These are phyloP conservation scores for Nemania sp. DNA, from an alignment of 2,329 filamentous ascomycete species.

Conservation along the genomic window DNA sequence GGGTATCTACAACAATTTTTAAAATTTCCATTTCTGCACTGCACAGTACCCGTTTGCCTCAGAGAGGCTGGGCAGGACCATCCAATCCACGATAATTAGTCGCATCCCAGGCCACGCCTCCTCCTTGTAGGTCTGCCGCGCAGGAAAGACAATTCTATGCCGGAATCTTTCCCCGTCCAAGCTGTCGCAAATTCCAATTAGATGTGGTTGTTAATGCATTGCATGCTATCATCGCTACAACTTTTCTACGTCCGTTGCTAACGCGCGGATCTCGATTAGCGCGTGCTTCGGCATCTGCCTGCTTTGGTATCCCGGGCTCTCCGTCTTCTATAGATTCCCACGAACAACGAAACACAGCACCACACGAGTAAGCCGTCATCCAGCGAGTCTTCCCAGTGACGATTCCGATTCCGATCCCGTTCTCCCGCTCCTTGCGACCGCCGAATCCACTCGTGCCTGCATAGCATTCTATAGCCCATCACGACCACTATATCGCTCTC, in stretches of 20 bases:
- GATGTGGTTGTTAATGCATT: constrained; percentile 6
- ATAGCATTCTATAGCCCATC: background rate
- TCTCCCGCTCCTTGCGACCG: background rate
- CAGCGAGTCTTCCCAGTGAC: background rate
- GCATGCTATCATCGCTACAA: background rate
- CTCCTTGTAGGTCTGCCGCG: constrained; percentile 8
- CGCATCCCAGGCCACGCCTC: background rate
- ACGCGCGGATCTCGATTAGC: background rate
- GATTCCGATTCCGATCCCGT: background rate
- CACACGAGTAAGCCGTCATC: background rate
- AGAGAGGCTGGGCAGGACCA: constrained; percentile 1
- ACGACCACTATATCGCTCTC: background rate
- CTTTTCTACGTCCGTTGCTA: background rate
- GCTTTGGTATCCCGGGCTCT: constrained; percentile 14
- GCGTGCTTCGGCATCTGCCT: background rate
- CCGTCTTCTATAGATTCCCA: constrained; percentile 9
- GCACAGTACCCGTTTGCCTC: constrained; percentile 2
- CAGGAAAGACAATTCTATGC: constrained; percentile 3
- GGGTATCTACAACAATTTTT: background rate
- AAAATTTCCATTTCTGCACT: constrained; percentile 3
- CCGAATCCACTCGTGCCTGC: background rate
- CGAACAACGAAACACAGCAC: constrained; percentile 13
- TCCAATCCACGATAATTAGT: constrained; percentile 2
- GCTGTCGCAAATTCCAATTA: background rate
- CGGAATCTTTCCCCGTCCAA: constrained; percentile 1